Base-by-base conservation (phyloP, 164 flowering plant species). In the Nelumbo lutea region DNA sequence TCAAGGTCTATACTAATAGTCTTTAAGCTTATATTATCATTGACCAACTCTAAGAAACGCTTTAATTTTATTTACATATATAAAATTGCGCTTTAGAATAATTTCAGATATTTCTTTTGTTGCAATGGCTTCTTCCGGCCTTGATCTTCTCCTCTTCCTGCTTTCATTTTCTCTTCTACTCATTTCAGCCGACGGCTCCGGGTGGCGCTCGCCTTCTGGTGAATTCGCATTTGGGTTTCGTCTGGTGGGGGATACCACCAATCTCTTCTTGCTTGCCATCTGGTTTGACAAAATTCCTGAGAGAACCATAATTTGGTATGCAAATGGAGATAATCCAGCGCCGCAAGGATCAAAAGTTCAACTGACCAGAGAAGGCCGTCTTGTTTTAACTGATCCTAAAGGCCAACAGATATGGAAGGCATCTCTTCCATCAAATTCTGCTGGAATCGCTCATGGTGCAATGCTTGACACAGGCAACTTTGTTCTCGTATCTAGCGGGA, bases 401-500 rank as follows among this genome's bases (percentile, higher is more conserved):
- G 80, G 78, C 3, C 51, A 10, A 6, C 7, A 15, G 46, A 46
- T 46, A 46, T 7, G 1, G 48, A 46, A 7, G 48, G 48, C 48
- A 4, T 4, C 5, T 7, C 48, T 27, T 27, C 48, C 48, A 46
- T 4, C 48, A 46, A 46, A 27, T 27, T 27, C 27, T 46, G 48
- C 5, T 46, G 48, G 48, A 7, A 7, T 46, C 48, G 7, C 48
- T 7, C 7, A 46, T 7, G 48, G 48, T 46, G 48, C 48, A 7
- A 46, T 46, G 0, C 48, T 46, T 7, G 83, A 85, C 55, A 73
- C 73, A 2, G 89, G 89, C 9, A 85, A 81, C 66, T 77, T 85
- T 44, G 73, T 81, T n/a, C 71, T 83, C 41, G 66, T 42, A 2
- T 27, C 27, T 27, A 38, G 68, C 63, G 3, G 14, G 9, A 63